Evolutionary conservation across 768 basidiomycete species (phyloP).

Genomic region (Sarcomyxa edulis): DNA sequence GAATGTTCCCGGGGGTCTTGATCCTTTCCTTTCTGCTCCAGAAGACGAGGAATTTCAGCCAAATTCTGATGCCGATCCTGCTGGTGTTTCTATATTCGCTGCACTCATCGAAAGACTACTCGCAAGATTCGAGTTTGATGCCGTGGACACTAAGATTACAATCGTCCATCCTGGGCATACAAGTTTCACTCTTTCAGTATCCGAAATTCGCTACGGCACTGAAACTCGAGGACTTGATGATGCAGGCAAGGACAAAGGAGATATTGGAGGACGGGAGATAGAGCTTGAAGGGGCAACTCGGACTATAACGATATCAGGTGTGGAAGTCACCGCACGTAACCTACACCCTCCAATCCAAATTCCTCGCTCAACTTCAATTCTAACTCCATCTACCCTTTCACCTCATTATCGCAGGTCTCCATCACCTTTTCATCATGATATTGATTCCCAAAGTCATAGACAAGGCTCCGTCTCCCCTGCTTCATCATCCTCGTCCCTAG

Average conservation of each 20-base stretch:
- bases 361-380: no score
- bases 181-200: slow-evolving; percentile 53
- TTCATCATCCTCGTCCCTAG: slow-evolving; percentile 57
- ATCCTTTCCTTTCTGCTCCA: slow-evolving; percentile 40
- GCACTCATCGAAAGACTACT: slow-evolving; percentile 75
- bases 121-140: slow-evolving; percentile 74
- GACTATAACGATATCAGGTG: slow-evolving; percentile 50
- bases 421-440: slow-evolving; percentile 12
- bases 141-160: slow-evolving; percentile 60
- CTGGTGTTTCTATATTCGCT: slow-evolving; percentile 78
- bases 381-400: slow-evolving; percentile 13
- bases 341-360: slow-evolving; percentile 21
- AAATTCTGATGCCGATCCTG: slow-evolving; percentile 54
- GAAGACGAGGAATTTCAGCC: slow-evolving; percentile 32
- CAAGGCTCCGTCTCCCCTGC: slow-evolving; percentile 34
- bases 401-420: slow-evolving; percentile 8
- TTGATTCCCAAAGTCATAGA: slow-evolving; percentile 17
- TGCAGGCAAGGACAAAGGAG: slow-evolving; percentile 4
- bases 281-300: slow-evolving; percentile 29
- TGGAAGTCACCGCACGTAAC: slow-evolving; percentile 48
- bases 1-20: slow-evolving; percentile 64
- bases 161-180: slow-evolving; percentile 61
- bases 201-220: slow-evolving; percentile 55
- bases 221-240: slow-evolving; percentile 18
- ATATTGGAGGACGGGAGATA: slow-evolving; percentile 5